These are phyloP conservation scores for Centrapalus pauciflorus DNA, from an alignment of 129 eudicot genomes.

Conservation along the genomic window DNA sequence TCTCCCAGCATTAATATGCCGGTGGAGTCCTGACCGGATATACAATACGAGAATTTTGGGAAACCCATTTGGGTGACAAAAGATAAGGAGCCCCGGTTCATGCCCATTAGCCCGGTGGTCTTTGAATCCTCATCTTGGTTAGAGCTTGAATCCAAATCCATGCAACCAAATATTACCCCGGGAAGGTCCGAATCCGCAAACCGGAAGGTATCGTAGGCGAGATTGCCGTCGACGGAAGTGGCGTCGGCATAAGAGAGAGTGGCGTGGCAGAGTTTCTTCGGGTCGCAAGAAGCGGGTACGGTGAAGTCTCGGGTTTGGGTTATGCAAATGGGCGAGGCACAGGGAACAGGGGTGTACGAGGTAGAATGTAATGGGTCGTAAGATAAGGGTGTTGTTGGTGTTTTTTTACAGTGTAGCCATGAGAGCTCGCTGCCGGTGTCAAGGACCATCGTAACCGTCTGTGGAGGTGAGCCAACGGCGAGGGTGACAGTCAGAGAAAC, in stretches of 20 bases:
- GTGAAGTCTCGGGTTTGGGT: constrained; percentile 69
- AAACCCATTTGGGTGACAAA: constrained; percentile 70
- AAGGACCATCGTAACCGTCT: constrained; percentile 70
- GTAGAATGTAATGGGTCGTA: constrained; percentile 48
- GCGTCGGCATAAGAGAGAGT: constrained; percentile 72
- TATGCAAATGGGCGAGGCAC: constrained; percentile 58
- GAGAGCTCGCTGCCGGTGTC: constrained; percentile 90
- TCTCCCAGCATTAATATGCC: constrained; percentile 70
- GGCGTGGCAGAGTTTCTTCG: constrained; percentile 70
- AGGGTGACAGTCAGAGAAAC: constrained; percentile 66
- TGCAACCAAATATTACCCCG: constrained; percentile 69
- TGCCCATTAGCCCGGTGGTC: constrained; percentile 70
- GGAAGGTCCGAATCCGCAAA: constrained; percentile 42
- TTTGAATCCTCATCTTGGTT: constrained; percentile 45
- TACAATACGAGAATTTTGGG: constrained; percentile 78
- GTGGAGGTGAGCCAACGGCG: constrained; percentile 75
- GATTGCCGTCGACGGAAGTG: constrained; percentile 78
- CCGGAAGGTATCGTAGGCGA: constrained; percentile 57
- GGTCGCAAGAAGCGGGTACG: constrained; percentile 80
- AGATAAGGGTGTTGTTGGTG: constrained; percentile 34
- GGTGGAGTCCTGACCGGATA: constrained; percentile 64
- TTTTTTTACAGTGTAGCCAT: constrained; percentile 62
- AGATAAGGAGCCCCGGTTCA: constrained; percentile 83
- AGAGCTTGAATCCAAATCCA: constrained; percentile 58
- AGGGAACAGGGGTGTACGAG: constrained; percentile 52